Percentiles rank a stretch among this genome's conserved stretches.
Conservation (phyloP, 2,329 filamentous ascomycete species). For the Beauveria sp. region DNA sequence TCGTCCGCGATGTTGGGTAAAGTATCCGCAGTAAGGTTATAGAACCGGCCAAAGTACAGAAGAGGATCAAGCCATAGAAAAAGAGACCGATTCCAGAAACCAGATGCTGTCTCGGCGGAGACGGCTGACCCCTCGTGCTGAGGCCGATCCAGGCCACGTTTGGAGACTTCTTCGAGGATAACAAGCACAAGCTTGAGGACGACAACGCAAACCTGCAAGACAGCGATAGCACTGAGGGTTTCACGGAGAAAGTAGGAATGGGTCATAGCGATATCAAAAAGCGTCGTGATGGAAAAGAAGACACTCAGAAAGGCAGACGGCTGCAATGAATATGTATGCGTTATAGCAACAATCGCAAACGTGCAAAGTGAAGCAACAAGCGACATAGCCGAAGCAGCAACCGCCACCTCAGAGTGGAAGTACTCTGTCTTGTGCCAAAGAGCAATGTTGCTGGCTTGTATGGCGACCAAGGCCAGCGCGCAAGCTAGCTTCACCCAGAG, state of each 20-base stretch:
- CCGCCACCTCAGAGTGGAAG: background rate
- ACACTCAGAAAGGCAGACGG: background rate
- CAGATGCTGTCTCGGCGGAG: background rate
- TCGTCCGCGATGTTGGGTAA: background rate
- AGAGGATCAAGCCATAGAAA: conserved; percentile 1
- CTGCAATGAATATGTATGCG: background rate
- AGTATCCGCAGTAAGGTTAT: background rate
- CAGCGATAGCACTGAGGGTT: background rate
- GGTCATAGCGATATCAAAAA: background rate
- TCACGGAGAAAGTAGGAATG: background rate
- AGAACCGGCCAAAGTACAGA: background rate
- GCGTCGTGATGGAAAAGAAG: background rate
- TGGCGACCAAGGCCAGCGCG: background rate
- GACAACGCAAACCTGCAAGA: background rate
- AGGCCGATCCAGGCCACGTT: background rate
- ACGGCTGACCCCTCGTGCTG: background rate
- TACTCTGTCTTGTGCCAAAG: background rate
- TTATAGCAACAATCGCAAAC: background rate
- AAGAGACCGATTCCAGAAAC: conserved; percentile 1
- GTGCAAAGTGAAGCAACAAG: background rate
- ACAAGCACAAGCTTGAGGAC: background rate
- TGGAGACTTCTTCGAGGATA: background rate
- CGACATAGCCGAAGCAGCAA: background rate
- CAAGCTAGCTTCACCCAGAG: background rate
- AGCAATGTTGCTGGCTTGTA: background rate